phyloP scores from a whole-genome alignment of 495 filamentous ascomycete genomes.

The Penicillium turbatum region DNA sequence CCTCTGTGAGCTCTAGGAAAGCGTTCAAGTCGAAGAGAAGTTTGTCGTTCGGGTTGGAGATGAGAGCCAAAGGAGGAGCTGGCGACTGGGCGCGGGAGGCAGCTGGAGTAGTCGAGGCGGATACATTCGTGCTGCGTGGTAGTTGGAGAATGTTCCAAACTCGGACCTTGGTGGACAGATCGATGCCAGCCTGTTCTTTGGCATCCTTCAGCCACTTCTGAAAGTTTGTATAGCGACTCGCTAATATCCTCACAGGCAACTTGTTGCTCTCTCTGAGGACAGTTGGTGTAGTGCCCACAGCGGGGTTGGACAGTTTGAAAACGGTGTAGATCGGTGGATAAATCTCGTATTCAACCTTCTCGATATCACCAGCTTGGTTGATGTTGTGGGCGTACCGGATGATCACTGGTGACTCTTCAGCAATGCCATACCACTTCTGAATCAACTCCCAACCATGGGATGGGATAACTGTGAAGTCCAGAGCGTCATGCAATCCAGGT shows the following conservation, averaged over 20 bases:
- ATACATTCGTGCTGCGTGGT: conserved; percentile 38
- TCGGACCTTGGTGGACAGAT: conserved; percentile 66
- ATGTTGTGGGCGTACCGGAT: conserved; percentile 75
- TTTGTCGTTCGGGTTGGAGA: conserved; percentile 54
- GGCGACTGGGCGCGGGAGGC: conserved; percentile 53
- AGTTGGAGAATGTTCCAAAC: conserved; percentile 67
- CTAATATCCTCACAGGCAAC: conserved; percentile 57
- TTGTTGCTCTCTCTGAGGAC: conserved; percentile 55
- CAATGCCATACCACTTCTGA: conserved; percentile 75
- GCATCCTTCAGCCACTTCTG: conserved; percentile 69
- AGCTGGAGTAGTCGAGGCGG: conserved; percentile 54
- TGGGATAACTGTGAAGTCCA: conserved; percentile 76
- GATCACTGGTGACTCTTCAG: conserved; percentile 65
- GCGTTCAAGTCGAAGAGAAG: conserved; percentile 67
- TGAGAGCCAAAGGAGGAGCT: conserved; percentile 35
- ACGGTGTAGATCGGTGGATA: conserved; percentile 85
- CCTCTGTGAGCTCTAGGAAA: conserved; percentile 64
- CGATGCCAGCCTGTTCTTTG: conserved; percentile 62
- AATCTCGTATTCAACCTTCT: conserved; percentile 76
- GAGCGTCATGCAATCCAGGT: conserved; percentile 56
- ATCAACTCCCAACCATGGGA: conserved; percentile 77
- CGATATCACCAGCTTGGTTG: conserved; percentile 46
- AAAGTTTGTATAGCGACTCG: conserved; percentile 62
- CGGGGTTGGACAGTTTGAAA: conserved; percentile 64
- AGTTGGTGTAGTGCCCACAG: conserved; percentile 54